phyloP scores from a whole-genome alignment of 2,329 filamentous ascomycete species.

The Talaromyces funiculosus region DNA sequence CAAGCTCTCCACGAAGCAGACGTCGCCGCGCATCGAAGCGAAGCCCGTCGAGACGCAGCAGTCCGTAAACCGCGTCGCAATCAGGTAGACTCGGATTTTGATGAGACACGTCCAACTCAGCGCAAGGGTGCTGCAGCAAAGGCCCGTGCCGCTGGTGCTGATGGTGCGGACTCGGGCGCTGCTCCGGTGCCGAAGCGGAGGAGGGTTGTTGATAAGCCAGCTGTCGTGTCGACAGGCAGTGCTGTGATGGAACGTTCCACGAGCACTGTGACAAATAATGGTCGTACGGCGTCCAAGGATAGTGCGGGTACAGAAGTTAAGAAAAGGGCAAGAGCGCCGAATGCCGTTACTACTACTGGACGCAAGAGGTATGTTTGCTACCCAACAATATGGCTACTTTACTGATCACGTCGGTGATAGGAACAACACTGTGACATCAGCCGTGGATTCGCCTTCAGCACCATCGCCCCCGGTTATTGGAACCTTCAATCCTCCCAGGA shows the following conservation, averaged over 20 bases:
- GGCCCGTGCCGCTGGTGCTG: constrained; percentile 30
- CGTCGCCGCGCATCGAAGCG: constrained; percentile 68
- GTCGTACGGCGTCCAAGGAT: constrained; percentile 50
- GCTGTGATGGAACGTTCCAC: constrained; percentile 37
- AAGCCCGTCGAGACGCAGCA: constrained; percentile 75
- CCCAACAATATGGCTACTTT: neutral
- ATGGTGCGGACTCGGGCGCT: constrained; percentile 24
- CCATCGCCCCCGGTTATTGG: constrained; percentile 71
- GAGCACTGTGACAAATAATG: constrained; percentile 29
- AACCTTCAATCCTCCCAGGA: constrained; percentile 57
- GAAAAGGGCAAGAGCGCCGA: constrained; percentile 69
- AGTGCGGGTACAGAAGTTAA: constrained; percentile 63
- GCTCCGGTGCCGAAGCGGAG: constrained; percentile 62
- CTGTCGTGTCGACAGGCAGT: constrained; percentile 26
- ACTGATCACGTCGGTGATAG: constrained; percentile 20
- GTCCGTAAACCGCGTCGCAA: constrained; percentile 70
- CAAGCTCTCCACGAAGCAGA: constrained; percentile 75
- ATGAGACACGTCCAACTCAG: constrained; percentile 51
- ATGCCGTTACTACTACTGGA: constrained; percentile 50
- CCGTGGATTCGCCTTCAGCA: constrained; percentile 61
- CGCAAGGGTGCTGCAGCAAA: constrained; percentile 56
- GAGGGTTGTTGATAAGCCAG: constrained; percentile 65
- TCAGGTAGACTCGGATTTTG: constrained; percentile 71
- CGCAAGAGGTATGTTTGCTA: constrained; percentile 66
- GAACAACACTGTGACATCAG: constrained; percentile 44